Conservation (phyloP, 371 early-diverging fungal genomes). For the Dentiscutata heterogama region DNA sequence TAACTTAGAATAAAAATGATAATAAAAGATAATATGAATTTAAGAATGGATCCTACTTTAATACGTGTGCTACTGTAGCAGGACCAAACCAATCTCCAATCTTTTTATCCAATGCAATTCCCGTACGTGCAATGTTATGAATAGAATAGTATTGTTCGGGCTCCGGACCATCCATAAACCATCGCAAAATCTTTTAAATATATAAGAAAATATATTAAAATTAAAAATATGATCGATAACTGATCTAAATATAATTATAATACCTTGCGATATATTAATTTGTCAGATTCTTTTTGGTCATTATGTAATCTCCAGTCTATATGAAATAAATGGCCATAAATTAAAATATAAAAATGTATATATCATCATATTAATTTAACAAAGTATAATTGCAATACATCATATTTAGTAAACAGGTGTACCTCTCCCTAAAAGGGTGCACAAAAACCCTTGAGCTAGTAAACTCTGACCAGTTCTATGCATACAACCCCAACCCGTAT, state of each 20-base stretch:
- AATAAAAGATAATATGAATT: constrained; percentile 41
- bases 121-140: constrained; percentile 88
- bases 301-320: constrained; percentile 42
- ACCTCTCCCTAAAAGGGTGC: constrained; percentile 78
- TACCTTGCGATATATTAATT: constrained; percentile 38
- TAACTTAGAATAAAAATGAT: background rate
- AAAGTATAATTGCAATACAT: background rate
- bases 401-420: constrained; percentile 19
- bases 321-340: background rate
- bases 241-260: background rate
- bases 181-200: constrained; percentile 71
- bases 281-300: background rate
- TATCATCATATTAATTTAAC: background rate
- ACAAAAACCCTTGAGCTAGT: constrained; percentile 85
- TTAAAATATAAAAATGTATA: background rate
- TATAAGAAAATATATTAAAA: background rate
- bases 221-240: background rate
- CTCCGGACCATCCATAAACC: constrained; percentile 87
- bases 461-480: constrained; percentile 95
- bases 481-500: constrained; percentile 98
- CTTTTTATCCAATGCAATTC: constrained; percentile 85
- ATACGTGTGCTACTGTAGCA: constrained; percentile 87
- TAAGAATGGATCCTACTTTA: constrained; percentile 67
- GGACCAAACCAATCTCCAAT: constrained; percentile 99
- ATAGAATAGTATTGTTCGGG: constrained; percentile 87